A percentile compares a stretch with the other conserved stretches of the same genome.
These are phyloP conservation scores for Boletales sp. DNA, from an alignment of 768 basidiomycete genomes.

Conservation along the genomic window DNA sequence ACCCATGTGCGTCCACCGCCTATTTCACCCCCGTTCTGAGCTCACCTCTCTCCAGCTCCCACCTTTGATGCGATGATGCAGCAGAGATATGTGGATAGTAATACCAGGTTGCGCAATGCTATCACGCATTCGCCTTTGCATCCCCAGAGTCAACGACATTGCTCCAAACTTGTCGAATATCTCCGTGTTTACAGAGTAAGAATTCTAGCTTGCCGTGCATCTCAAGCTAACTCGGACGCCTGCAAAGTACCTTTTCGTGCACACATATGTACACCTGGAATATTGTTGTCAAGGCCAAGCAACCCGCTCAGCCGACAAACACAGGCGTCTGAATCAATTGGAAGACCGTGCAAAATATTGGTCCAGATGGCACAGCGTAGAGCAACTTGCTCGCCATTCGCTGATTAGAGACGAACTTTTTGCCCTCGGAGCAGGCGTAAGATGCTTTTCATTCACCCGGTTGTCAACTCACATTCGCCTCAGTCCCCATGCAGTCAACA, in stretches of 20 bases:
- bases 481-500: conserved; percentile 17
- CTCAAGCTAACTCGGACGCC: conserved; percentile 7
- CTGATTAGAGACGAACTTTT: conserved; percentile 14
- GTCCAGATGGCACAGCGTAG: conserved; percentile 13
- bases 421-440: conserved; percentile 9
- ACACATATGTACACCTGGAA: conserved; percentile 22
- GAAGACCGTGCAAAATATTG: conserved; percentile 6
- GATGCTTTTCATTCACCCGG: background rate
- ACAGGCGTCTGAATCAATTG: conserved; percentile 11
- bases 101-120: background rate
- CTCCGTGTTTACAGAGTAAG: conserved; percentile 22
- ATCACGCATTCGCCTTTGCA: conserved; percentile 4
- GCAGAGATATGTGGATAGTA: background rate
- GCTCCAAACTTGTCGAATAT: conserved; percentile 1
- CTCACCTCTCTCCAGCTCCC: conserved; percentile 6
- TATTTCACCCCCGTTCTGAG: background rate
- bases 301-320: background rate
- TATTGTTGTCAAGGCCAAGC: conserved; percentile 8
- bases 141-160: background rate
- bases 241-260: conserved; percentile 21
- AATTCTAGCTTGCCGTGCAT: background rate
- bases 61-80: conserved; percentile 4
- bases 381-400: conserved; percentile 14
- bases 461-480: background rate
- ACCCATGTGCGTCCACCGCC: conserved; percentile 9